Conservation (phyloP, 768 basidiomycete species). For the Suillus alpinus region DNA sequence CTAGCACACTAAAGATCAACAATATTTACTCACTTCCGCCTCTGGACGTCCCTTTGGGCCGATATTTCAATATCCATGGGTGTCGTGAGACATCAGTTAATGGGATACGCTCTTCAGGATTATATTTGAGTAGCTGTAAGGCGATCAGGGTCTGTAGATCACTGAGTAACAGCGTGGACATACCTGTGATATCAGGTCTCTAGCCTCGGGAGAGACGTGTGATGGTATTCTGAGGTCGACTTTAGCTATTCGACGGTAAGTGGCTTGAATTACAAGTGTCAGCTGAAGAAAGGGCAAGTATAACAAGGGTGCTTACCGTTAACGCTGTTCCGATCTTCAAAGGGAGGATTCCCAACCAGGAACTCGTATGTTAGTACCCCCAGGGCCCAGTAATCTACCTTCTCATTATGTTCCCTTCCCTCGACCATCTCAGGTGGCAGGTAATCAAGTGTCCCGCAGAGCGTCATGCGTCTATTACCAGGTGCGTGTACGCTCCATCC, state of each 20-base stretch:
- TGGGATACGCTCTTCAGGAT: constrained; percentile 73
- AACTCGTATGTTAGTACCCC: constrained; percentile 98
- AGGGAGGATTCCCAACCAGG: constrained; percentile 77
- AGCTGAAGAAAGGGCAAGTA: constrained; percentile 1
- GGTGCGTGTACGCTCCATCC: constrained; percentile 99
- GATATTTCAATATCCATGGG: constrained; percentile 81
- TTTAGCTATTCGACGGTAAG: constrained; percentile 83
- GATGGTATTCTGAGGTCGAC: constrained; percentile 67
- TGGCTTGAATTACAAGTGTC: constrained; percentile 48
- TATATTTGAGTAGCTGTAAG: constrained; percentile 75
- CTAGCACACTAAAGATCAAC: not conserved
- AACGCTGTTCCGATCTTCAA: constrained; percentile 80
- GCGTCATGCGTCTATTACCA: constrained; percentile 80
- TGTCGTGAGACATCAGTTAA: constrained; percentile 74
- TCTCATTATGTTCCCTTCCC: constrained; percentile 81
- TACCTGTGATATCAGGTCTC: constrained; percentile 45
- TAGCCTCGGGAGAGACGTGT: constrained; percentile 41
- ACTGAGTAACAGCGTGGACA: constrained; percentile 5
- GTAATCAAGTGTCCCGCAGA: constrained; percentile 96
- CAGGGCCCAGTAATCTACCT: constrained; percentile 94
- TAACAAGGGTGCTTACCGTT: constrained; percentile 50
- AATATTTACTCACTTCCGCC: constrained; percentile 22
- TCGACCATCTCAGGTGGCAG: constrained; percentile 99
- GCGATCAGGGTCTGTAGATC: constrained; percentile 1
- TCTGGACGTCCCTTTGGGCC: constrained; percentile 44